These are phyloP conservation scores for Mucor racemosus DNA, from an alignment of 371 early-diverging fungal species.

Conservation along the genomic window DNA sequence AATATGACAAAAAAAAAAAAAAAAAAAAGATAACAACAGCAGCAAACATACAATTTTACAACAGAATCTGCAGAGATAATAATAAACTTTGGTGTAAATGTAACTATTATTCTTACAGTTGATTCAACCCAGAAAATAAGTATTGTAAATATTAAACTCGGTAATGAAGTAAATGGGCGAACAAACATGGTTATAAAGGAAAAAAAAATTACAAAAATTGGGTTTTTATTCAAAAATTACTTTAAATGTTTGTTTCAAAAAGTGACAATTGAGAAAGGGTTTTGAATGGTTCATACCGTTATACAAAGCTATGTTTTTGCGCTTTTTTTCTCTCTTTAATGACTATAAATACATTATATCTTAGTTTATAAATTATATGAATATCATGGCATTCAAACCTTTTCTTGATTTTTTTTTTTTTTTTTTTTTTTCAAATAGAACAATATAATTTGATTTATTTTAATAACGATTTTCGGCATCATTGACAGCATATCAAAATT, in stretches of 20 bases:
- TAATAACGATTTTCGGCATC: background rate
- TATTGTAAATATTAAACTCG: constrained; percentile 60
- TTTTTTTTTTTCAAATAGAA: background rate
- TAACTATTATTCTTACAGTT: constrained; percentile 64
- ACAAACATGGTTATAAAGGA: constrained; percentile 15
- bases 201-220: background rate
- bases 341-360: no score
- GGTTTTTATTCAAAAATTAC: background rate
- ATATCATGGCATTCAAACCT: no score
- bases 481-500: background rate
- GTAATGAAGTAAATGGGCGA: constrained; percentile 19
- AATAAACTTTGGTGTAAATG: constrained; percentile 60
- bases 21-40: background rate
- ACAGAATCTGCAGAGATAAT: constrained; percentile 46
- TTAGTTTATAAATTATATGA: no score
- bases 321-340: background rate
- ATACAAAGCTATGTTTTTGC: background rate
- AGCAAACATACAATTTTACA: constrained; percentile 36
- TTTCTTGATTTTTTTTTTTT: no score
- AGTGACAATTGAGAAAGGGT: background rate
- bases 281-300: background rate
- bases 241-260: background rate
- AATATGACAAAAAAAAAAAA: background rate
- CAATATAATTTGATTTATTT: background rate
- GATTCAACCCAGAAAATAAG: constrained; percentile 68